phyloP scores from a whole-genome alignment of 139 green algal genomes.

The Coelastrella sp. region DNA sequence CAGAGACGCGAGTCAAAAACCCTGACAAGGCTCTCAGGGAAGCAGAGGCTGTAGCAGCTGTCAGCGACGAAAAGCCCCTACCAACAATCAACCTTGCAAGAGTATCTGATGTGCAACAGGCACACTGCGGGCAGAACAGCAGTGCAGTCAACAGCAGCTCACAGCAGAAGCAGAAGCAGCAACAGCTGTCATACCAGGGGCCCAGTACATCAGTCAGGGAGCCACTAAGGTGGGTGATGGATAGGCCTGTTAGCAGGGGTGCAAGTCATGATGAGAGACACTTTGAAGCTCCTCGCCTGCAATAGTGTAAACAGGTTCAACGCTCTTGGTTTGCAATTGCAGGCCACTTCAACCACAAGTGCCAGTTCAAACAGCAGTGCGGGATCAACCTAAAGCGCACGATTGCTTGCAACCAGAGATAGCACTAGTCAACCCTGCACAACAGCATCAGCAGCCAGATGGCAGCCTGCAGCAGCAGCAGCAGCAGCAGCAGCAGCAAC shows the following conservation, averaged over 20 bases:
- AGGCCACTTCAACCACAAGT: background rate
- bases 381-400: too few species aligned
- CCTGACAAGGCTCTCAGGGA: background rate
- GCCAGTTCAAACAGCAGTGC: slow-evolving; percentile 55
- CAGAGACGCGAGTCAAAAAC: too few species aligned
- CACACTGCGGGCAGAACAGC: background rate
- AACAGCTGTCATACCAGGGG: too few species aligned
- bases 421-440: too few species aligned
- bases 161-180: slow-evolving; percentile 1
- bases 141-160: background rate
- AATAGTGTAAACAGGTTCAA: background rate
- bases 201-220: too few species aligned
- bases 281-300: too few species aligned
- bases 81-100: background rate
- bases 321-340: background rate
- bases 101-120: too few species aligned
- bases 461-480: slow-evolving; percentile 32
- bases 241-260: too few species aligned
- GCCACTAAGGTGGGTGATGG: too few species aligned
- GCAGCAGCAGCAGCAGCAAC: slow-evolving; percentile 32
- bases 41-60: background rate
- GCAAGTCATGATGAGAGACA: too few species aligned
- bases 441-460: too few species aligned
- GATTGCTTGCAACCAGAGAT: too few species aligned
- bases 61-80: slow-evolving; percentile 5